A percentile compares a stretch with the other conserved stretches of the same genome.
These are phyloP conservation scores for Jatropha multifida DNA, from an alignment of 441 rosid species.

Conservation along the genomic window DNA sequence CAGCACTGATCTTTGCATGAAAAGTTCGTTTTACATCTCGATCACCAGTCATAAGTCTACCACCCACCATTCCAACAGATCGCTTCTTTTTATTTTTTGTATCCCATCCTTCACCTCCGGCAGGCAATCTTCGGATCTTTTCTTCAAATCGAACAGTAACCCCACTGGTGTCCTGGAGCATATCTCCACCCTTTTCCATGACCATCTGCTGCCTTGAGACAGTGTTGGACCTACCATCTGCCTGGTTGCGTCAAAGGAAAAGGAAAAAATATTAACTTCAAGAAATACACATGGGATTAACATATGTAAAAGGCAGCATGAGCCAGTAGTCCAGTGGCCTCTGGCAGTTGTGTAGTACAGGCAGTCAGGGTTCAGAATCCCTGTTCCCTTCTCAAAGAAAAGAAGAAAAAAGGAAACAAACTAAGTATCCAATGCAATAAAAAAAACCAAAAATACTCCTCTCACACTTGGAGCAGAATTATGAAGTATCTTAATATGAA, in stretches of 20 bases:
- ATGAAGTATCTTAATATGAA: neutral
- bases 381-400: neutral
- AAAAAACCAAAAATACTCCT: neutral
- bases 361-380: neutral
- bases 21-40: conserved; percentile 55
- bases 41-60: conserved; percentile 59
- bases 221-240: conserved; percentile 48
- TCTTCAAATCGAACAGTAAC: conserved; percentile 57
- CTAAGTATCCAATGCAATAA: neutral
- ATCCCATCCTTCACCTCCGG: conserved; percentile 94
- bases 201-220: conserved; percentile 52
- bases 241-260: conserved; percentile 39
- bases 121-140: conserved; percentile 76
- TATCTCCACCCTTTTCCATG: conserved; percentile 65
- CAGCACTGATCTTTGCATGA: conserved; percentile 56
- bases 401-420: neutral
- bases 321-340: neutral
- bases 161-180: conserved; percentile 53
- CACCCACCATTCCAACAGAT: conserved; percentile 76
- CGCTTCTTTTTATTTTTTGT: conserved; percentile 87
- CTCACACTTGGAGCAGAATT: neutral
- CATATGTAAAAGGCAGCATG: neutral
- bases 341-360: neutral
- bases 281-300: neutral
- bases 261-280: conserved; percentile 5